These are phyloP conservation scores for Neurospora sp. DNA, from an alignment of 2,329 filamentous ascomycete species.

Conservation along the genomic window DNA sequence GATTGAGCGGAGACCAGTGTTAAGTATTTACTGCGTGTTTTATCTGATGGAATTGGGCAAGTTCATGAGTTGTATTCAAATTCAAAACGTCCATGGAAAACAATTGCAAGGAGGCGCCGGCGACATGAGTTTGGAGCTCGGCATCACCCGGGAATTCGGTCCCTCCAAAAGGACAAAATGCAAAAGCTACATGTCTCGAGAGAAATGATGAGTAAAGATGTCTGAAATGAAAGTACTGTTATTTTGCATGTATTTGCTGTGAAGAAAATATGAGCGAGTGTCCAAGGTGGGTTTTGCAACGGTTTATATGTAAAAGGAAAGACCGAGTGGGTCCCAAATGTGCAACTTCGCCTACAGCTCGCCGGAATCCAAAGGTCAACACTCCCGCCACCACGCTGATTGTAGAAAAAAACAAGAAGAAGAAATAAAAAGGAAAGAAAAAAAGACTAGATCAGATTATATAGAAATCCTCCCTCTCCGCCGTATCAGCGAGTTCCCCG, in stretches of 20 bases:
- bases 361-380: not conserved
- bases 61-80: not conserved
- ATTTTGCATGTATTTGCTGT: not conserved
- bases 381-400: too few relatives aligned
- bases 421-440: not conserved
- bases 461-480: not conserved
- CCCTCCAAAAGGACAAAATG: not conserved
- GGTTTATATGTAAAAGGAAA: not conserved
- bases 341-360: not conserved
- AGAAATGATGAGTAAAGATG: too few relatives aligned
- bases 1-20: too few relatives aligned
- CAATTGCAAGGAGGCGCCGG: not conserved
- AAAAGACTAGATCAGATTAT: not conserved
- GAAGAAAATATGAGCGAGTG: not conserved
- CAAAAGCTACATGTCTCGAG: not conserved
- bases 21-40: not conserved
- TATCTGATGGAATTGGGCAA: not conserved
- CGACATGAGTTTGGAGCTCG: not conserved
- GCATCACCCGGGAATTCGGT: not conserved
- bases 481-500: slow-evolving; percentile 8
- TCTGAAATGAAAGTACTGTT: not conserved
- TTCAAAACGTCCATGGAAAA: not conserved
- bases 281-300: not conserved
- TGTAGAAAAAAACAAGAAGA: not conserved
- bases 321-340: not conserved